phyloP scores from a whole-genome alignment of 345 rosid genomes.

The Hibiscus trionum region DNA sequence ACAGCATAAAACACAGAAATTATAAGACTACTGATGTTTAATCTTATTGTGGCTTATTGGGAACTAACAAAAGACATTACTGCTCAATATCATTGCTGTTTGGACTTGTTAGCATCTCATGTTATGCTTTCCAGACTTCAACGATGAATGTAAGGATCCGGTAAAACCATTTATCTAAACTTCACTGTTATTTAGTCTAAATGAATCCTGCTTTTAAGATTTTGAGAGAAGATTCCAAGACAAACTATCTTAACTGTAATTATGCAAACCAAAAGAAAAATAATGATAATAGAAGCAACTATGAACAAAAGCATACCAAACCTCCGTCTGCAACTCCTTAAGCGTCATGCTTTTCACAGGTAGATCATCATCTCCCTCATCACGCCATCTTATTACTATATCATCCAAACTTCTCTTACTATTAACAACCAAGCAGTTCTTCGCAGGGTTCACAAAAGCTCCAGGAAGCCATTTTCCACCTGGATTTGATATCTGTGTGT shows the following conservation, averaged over 20 bases:
- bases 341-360: slow-evolving; percentile 70
- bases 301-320: slow-evolving; percentile 54
- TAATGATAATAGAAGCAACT: background rate
- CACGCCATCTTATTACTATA: slow-evolving; percentile 67
- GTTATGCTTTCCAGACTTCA: background rate
- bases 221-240: background rate
- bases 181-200: background rate
- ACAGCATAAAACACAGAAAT: slow-evolving; percentile 1
- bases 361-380: slow-evolving; percentile 66
- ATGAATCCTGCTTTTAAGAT: background rate
- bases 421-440: slow-evolving; percentile 50
- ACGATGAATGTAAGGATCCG: background rate
- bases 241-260: background rate
- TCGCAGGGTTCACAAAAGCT: slow-evolving; percentile 69
- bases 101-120: background rate
- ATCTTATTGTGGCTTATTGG: background rate
- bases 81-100: background rate
- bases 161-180: background rate
- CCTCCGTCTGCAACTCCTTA: slow-evolving; percentile 56
- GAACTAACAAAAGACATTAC: background rate
- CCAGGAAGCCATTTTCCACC: slow-evolving; percentile 97
- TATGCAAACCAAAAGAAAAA: background rate
- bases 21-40: background rate
- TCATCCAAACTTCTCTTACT: slow-evolving; percentile 49
- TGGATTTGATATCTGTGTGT: slow-evolving; percentile 29